Base-by-base conservation (phyloP, 768 basidiomycete genomes). In the Termitomyces sp. region DNA sequence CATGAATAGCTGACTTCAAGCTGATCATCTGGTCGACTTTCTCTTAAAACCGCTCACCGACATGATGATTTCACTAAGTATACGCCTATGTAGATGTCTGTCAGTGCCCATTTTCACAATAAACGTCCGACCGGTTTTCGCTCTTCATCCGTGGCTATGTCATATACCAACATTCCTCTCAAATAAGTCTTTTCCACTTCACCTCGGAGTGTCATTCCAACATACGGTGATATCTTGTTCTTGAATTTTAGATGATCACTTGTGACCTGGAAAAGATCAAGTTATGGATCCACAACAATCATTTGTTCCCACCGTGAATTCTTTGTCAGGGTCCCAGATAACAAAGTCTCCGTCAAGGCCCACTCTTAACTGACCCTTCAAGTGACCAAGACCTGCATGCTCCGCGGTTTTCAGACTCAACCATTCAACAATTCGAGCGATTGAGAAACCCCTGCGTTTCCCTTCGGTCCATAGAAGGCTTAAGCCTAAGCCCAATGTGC, bases 211-310 rank as follows among this genome's bases (percentile, higher is more conserved):
- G 65, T 76, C 64, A 82, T 74, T 5, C 94, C 94, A 63, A 90
- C 82, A 68, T 95, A 98, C 2, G 96, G 91, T 4, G 92, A 91
- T 20, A 97, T 66, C 71, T 94, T 95, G 74, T 98, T 98, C 78
- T 93, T 97, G 80, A 96, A 98, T 53, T 86, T 79, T 13, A 98
- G 76, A 13, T 71, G 66, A 9, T 88, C 86, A 66, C 81, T 81
- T 27, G 85, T 86, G 24, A 94, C 88, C 92, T 94, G 59, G 20
- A 2, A 22, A 55, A 13, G 26, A 27, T 53, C n/a, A 56, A 48
- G 20, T 56, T 27, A 14, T 29, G 18, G 18, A 46, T 24, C 10
- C 18, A 14, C n/a, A 29, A 29, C 37, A 12, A 39, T 27, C 10
- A 26, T 16, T 27, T 7, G 18, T 54, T 5, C 53, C 2, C 3